Evolutionary conservation across 768 basidiomycete species (phyloP), one percentile per base, ranked within the genome.

Genomic region (Terana coerulea): DNA sequence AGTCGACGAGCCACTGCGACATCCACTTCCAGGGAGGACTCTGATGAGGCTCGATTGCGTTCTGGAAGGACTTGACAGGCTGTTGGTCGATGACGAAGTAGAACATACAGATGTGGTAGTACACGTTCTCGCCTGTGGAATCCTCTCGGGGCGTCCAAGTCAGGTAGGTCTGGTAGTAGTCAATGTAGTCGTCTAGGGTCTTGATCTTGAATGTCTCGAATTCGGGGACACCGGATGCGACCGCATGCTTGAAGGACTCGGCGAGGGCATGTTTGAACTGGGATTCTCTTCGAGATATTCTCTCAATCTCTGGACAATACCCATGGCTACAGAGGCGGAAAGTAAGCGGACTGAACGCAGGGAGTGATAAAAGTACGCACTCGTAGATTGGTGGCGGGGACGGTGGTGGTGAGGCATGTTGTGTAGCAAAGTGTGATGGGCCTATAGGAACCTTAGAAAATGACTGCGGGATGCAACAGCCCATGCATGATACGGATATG

Each of bases 1-100:
- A 60, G 21, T 33, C 22, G 48, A 60, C 51, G 26, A 60, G 34
- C 59, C 59, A 60, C 26, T 58, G n/a, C 9, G 53, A 49, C 6
- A 60, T 41, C 50, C 51, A 58, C 24, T 41, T 29, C 14, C 46
- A 57, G 1, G 59, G 59, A 6, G 49, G 8, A 6, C 9, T 34
- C 12, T 49, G 37, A 37, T 24, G 17, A 11, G 59, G 59, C 15
- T 40, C 40, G 25, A 57, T 54, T 15, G 55, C 55, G 45, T 37
- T 50, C 45, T 54, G 52, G 10, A 31, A 43, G 10, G 28, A 11
- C 22, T 7, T 7, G 19, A 54, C 43, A 15, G 59, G 55, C 5
- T 42, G 47, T 11, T 46, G 34, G 36, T 57, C 53, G 46, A 59
- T 45, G 47, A 59, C 42, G 49, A 57, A 57, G 42, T 59, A 59